Percentiles rank a stretch among this genome's conserved stretches.
Conservation (phyloP, 306 rosid species). For the Lotus japonicus region DNA sequence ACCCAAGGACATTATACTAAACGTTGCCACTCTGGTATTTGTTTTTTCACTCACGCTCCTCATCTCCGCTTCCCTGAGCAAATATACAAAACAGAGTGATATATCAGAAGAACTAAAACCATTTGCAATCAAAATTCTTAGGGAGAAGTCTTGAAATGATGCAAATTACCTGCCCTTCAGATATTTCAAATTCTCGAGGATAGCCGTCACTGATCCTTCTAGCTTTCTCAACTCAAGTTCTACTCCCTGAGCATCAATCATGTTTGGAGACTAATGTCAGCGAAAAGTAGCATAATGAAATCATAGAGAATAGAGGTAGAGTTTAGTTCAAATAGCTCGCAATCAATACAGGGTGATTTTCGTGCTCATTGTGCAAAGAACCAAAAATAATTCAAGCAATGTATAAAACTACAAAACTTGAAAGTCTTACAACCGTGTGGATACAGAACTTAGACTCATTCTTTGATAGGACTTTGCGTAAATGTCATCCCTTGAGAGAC, state of each 20-base stretch:
- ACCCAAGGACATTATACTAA: slow-evolving; percentile 66
- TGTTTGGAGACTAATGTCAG: background rate
- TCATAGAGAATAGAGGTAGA: background rate
- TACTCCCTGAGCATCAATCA: slow-evolving; percentile 50
- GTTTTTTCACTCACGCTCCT: slow-evolving; percentile 71
- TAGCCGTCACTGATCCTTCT: slow-evolving; percentile 76
- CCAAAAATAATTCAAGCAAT: background rate
- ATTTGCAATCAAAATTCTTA: background rate
- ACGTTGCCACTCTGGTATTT: slow-evolving; percentile 65
- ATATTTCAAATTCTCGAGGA: slow-evolving; percentile 65
- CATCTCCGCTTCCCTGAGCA: slow-evolving; percentile 69
- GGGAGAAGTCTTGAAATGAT: background rate
- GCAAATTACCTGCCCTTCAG: slow-evolving; percentile 60
- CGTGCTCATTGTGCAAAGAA: background rate
- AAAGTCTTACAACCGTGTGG: background rate
- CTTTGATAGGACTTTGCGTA: background rate
- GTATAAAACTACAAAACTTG: background rate
- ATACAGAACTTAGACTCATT: background rate
- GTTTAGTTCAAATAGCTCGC: slow-evolving; percentile 1
- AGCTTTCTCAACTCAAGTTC: slow-evolving; percentile 86
- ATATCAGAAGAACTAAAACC: slow-evolving; percentile 1
- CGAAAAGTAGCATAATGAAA: background rate
- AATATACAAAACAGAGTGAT: background rate
- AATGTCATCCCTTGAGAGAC: background rate
- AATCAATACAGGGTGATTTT: background rate